Evolutionary conservation across 306 rosid species (phyloP).

Genomic region (Aeschynomene evenia): DNA sequence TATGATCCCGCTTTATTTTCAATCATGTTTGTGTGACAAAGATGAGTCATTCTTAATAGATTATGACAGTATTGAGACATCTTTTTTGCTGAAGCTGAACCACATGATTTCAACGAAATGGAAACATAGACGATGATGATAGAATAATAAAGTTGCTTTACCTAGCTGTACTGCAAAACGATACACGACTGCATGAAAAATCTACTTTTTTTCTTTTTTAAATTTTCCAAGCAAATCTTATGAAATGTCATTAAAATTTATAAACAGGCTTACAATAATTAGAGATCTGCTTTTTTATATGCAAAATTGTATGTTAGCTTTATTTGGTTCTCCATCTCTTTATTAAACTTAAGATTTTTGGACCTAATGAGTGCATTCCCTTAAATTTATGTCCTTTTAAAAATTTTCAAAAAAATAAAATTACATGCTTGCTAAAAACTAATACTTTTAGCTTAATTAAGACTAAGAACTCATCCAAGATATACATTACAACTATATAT

Average conservation of each 20-base stretch:
- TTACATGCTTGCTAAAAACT: too few relatives aligned
- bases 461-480: too few relatives aligned
- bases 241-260: not conserved
- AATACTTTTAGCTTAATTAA: too few relatives aligned
- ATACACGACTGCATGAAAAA: not conserved
- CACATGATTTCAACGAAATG: not conserved
- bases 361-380: too few relatives aligned
- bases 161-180: constrained; percentile 14
- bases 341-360: too few relatives aligned
- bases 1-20: not conserved
- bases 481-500: too few relatives aligned
- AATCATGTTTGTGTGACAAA: not conserved
- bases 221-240: not conserved
- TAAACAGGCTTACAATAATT: too few relatives aligned
- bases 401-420: too few relatives aligned
- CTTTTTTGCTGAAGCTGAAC: not conserved
- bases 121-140: not conserved
- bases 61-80: not conserved
- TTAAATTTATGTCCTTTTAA: too few relatives aligned
- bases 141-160: not conserved
- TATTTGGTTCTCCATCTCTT: too few relatives aligned
- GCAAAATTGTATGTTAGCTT: too few relatives aligned
- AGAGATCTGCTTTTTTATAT: too few relatives aligned
- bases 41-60: not conserved
- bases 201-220: not conserved